A percentile compares a stretch with the other conserved stretches of the same genome.
phyloP scores from a whole-genome alignment of 148 eudicot genomes.

The Polygonum aviculare region DNA sequence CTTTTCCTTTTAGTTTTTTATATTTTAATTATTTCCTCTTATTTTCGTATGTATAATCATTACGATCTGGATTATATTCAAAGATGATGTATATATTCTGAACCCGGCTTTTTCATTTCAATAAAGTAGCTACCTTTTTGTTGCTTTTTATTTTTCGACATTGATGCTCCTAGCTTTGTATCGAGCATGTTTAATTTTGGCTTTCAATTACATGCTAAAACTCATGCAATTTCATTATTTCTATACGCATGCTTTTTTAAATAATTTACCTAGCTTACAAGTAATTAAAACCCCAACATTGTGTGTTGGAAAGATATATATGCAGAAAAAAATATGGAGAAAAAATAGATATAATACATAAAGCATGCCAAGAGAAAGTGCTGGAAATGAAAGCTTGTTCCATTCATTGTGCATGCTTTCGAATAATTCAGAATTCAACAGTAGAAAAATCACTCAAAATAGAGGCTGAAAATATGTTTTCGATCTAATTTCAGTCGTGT shows the following conservation, averaged over 20 bases:
- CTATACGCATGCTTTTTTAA: not conserved
- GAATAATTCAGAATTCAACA: conserved; percentile 6
- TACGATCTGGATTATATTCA: conserved; percentile 32
- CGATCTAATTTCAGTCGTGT: not conserved
- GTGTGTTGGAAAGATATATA: not conserved
- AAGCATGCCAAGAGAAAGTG: not conserved
- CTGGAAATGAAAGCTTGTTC: not conserved
- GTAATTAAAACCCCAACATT: not conserved
- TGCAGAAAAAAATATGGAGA: not conserved
- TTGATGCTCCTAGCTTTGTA: not conserved
- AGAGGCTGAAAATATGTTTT: not conserved
- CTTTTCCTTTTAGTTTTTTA: conserved; percentile 1
- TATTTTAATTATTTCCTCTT: conserved; percentile 14
- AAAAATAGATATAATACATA: not conserved
- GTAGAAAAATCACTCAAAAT: not conserved
- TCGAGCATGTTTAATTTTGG: not conserved
- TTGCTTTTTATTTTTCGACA: not conserved
- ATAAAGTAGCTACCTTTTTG: not conserved
- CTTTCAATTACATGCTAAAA: not conserved
- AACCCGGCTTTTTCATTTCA: conserved; percentile 11
- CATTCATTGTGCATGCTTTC: not conserved
- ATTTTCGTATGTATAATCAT: conserved; percentile 23
- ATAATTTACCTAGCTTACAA: not conserved
- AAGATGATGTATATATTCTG: conserved; percentile 17
- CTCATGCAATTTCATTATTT: not conserved